Evolutionary conservation across 305 asterid genomes (phyloP), one percentile per base, ranked within the genome.

Genomic region (Fraxinus baroniana): DNA sequence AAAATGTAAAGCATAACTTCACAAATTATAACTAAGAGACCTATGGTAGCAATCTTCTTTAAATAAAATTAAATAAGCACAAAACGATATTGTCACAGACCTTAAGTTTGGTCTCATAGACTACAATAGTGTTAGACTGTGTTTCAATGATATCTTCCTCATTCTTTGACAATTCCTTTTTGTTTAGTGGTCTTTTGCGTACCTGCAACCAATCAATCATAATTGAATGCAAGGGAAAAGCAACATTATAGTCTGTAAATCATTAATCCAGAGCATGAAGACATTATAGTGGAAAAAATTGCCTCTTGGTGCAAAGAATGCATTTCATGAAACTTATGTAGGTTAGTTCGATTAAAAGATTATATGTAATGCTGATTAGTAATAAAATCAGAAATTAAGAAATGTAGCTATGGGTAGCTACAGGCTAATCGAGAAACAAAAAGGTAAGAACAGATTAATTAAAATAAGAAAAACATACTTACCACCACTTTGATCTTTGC

Each of bases 401-500:
- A 36, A 12, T 24, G 32, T 37, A 60, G 62, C 37, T 39, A 35
- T 37, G 12, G 0, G 36, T 41, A 81, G 68, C 68, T 64, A 15
- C 76, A 24, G 52, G 77, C 55, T 41, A 79, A 83, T 81, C 35
- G 46, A 24, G 49, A 68, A 5, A 68, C 18, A 72, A 57, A 80
- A 83, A 46, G 77, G 66, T 79, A 77, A 75, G 49, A 75, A 76
- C 62, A 33, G 77, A 77, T 10, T 13, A 70, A 83, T 15, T 80
- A 7, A 77, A n/a, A 77, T 49, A 10, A 2, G 35, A 26, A 66
- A 80, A 79, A 79, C 37, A 37, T 68, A 82, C 97, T 78, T 86
- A 95, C 99, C 98, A 97, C 99, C 30, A 97, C 99, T 94, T 97
- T 97, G 82, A 97, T 97, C 89, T 97, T 97, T 76, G 98, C 99